Base-by-base conservation (phyloP, 495 filamentous ascomycete genomes). In the Bacidia gigantensis region DNA sequence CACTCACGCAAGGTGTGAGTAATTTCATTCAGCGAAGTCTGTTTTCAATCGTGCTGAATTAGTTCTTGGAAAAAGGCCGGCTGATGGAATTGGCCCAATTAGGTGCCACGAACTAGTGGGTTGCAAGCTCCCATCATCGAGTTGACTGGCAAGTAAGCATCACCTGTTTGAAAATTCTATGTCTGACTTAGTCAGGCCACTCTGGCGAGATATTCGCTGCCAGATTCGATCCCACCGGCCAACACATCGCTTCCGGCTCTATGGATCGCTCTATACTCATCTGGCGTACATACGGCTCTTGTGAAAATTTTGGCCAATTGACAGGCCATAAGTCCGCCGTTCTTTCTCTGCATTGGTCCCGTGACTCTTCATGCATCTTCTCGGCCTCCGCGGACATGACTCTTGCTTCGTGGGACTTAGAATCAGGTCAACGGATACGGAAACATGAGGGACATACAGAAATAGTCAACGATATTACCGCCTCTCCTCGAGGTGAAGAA, bases 51-150 rank as follows among this genome's bases (percentile, higher is more conserved):
- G 45, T 62, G 53, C 61, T 57, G 54, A 54, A 52, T 24, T 29
- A 46, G 55, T 53, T 23, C 40, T 23, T 39, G 46, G 43, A 48
- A 52, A 50, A 55, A 52, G 39, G 63, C 50, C 59, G 53, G 55
- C 59, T 68, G 63, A 68, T 66, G 7, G 56, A 55, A 46, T 39
- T 47, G 43, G 51, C 52, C 38, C 58, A 60, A 54, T 46, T 72
- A 95, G 89, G 73, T 79, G 56, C 80, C 83, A 35, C 77, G 90
- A 57, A 90, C 89, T 40, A 94, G 86, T 65, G 82, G 80, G 39
- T 77, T 97, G 5, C 83, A 93, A 64, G 85, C 92, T 45, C 90
- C 90, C 2, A 81, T 96, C 46, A 95, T 98, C 87, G 89, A 98
- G 66, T 73, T 98, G 29, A 81, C 81, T 46, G 90, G 89, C 67